These are phyloP conservation scores for Cyberlindnera americana DNA, from an alignment of 805 yeast species.

Conservation along the genomic window DNA sequence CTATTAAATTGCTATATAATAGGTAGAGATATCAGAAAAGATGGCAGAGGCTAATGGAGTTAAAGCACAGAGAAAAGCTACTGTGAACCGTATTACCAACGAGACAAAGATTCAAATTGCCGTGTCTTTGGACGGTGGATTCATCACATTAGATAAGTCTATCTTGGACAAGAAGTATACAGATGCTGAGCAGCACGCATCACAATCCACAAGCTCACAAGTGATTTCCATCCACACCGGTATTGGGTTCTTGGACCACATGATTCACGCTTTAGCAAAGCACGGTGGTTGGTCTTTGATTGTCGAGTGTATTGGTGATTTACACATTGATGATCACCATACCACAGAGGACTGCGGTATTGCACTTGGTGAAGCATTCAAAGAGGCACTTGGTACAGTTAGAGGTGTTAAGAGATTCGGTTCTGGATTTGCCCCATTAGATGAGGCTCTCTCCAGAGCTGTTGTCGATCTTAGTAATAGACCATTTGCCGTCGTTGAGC, in stretches of 20 bases:
- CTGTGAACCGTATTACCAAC: slow-evolving; percentile 65
- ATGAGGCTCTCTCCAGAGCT: slow-evolving; percentile 92
- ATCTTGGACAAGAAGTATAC: slow-evolving; percentile 39
- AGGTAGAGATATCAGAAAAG: background rate
- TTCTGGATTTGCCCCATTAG: slow-evolving; percentile 89
- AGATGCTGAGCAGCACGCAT: slow-evolving; percentile 49
- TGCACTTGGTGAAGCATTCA: slow-evolving; percentile 86
- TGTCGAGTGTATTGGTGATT: slow-evolving; percentile 88
- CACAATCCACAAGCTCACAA: slow-evolving; percentile 69
- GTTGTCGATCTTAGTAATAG: slow-evolving; percentile 95
- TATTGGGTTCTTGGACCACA: slow-evolving; percentile 92
- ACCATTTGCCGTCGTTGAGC: slow-evolving; percentile 85
- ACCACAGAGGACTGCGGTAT: slow-evolving; percentile 95
- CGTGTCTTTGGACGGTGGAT: slow-evolving; percentile 81
- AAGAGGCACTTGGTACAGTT: slow-evolving; percentile 83
- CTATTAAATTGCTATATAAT: too few species aligned
- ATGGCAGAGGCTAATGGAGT: slow-evolving; percentile 5
- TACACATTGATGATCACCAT: slow-evolving; percentile 96
- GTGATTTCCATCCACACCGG: slow-evolving; percentile 83
- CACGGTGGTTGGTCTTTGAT: slow-evolving; percentile 95
- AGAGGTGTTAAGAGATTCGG: slow-evolving; percentile 94
- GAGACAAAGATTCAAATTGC: slow-evolving; percentile 92
- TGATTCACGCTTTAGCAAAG: slow-evolving; percentile 95
- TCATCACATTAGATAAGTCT: slow-evolving; percentile 57
- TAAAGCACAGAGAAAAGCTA: slow-evolving; percentile 31